phyloP scores from a whole-genome alignment of 148 eudicot species.

The Silene conica region DNA sequence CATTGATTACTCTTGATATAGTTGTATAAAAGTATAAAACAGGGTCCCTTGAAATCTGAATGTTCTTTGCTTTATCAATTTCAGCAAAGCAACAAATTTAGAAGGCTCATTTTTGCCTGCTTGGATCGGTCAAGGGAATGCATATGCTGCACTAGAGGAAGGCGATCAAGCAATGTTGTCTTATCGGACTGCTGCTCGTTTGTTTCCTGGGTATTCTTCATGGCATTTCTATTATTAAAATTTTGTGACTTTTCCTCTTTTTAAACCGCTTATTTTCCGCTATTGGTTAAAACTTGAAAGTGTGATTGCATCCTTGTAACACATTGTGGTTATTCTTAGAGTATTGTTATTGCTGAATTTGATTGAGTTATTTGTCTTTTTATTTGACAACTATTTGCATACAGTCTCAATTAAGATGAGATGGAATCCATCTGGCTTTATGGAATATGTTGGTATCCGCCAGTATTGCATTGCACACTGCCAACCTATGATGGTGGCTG shows the following conservation, averaged over 20 bases:
- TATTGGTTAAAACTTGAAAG: background rate
- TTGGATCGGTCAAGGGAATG: constrained; percentile 97
- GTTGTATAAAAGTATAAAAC: background rate
- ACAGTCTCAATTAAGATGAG: background rate
- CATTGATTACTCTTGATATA: background rate
- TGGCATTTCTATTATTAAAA: constrained; percentile 4
- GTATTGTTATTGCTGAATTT: too few species aligned
- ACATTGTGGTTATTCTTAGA: background rate
- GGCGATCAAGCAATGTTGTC: constrained; percentile 99
- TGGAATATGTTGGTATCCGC: background rate
- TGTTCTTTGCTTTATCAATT: constrained; percentile 16
- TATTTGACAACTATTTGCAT: background rate
- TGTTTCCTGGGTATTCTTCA: constrained; percentile 82
- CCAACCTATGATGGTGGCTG: constrained; percentile 2
- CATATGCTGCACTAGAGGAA: constrained; percentile 93
- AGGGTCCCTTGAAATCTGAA: background rate
- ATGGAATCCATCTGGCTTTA: background rate
- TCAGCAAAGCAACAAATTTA: constrained; percentile 88
- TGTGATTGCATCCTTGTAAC: background rate
- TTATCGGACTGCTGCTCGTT: constrained; percentile 96
- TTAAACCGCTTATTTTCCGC: background rate
- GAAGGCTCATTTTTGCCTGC: constrained; percentile 91
- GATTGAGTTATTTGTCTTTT: too few species aligned
- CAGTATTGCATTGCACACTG: background rate
- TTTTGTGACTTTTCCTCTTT: background rate